Base-by-base conservation (phyloP, 805 yeast species). In the Yarrowia bubula region DNA sequence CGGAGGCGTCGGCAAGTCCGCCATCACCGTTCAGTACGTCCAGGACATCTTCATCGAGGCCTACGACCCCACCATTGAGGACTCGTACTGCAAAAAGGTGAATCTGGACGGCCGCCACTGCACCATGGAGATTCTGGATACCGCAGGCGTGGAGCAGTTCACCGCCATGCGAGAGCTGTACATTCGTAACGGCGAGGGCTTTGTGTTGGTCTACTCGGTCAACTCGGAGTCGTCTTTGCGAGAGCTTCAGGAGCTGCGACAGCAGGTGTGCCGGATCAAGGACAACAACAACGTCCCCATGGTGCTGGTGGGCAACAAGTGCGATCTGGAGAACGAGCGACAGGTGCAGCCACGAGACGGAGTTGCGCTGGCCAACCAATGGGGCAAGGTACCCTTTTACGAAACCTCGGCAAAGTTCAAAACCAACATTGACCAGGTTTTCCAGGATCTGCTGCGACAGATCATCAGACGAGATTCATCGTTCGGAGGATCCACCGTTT, bases 41-140 rank as follows among this genome's bases (percentile, higher is more conserved):
- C 96, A 90, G 74, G 95, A 95, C 10, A 88, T 89, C 1, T 92
- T 90, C 75, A 85, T 90, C 65, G 98, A 93, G 72, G 83, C 91
- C 41, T 93, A 93, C 77, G 98, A 93, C 73, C 98, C 99, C 8
- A 95, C 99, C 8, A 95, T 93, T 69, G 99, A 93, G 74, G 98
- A 93, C 73, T 90, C 97, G 0, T 95, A 93, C 76, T 80, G 96
- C 53, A 92, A 91, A 73, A 92, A 90, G 69, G 85, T 91, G 66
- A 92, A 88, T 71, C 86, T 93, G 39, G 97, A 93, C 75, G 96
- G 92, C 38, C 84, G 93, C 69, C 86, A 90, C 4, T 90, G 95
- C 72, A 90, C 89, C 69, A 79, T 93, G 70, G 97, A 93, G 76
- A 86, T 89, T 64, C 78, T 92, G 67, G 99, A 95, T 73, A 91